Percentiles rank a stretch among this genome's conserved stretches.
Evolutionary conservation across 2,329 filamentous ascomycete genomes (phyloP).

Genomic region (Alternaria arborescens): DNA sequence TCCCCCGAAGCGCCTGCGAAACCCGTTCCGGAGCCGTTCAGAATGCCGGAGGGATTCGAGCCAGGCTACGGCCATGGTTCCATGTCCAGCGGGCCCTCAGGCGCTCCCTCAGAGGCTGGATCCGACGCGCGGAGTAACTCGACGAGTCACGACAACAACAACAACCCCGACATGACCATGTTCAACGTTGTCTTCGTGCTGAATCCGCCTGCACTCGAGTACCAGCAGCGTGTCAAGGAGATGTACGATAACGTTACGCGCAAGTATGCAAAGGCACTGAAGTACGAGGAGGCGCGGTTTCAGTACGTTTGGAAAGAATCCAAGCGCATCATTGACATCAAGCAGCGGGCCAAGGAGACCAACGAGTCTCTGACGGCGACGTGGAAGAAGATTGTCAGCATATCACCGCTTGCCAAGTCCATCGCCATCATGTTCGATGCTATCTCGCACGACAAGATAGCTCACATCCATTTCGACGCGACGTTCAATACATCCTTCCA

Average conservation of each 20-base stretch:
- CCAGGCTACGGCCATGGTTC: constrained; percentile 52
- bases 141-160: constrained; percentile 61
- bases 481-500: constrained; percentile 69
- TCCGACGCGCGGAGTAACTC: constrained; percentile 53
- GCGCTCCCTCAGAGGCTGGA: constrained; percentile 46
- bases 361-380: constrained; percentile 69
- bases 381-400: constrained; percentile 75
- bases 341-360: constrained; percentile 80
- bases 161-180: constrained; percentile 83
- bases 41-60: constrained; percentile 50
- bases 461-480: constrained; percentile 78
- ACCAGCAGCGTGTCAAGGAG: constrained; percentile 74
- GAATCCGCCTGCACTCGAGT: constrained; percentile 79
- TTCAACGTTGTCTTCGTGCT: constrained; percentile 97
- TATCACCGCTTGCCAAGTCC: constrained; percentile 81
- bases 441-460: constrained; percentile 85
- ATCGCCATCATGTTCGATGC: constrained; percentile 84
- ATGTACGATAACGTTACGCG: constrained; percentile 90
- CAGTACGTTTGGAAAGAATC: constrained; percentile 94
- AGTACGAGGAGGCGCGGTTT: constrained; percentile 88
- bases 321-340: constrained; percentile 80
- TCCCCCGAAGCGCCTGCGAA: constrained; percentile 18
- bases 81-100: constrained; percentile 37
- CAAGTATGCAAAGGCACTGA: constrained; percentile 90
- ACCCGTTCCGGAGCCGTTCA: constrained; percentile 35